Percentiles rank a stretch among this genome's conserved stretches.
phyloP scores from a whole-genome alignment of 257 asterid species.

The Ballota nigra region DNA sequence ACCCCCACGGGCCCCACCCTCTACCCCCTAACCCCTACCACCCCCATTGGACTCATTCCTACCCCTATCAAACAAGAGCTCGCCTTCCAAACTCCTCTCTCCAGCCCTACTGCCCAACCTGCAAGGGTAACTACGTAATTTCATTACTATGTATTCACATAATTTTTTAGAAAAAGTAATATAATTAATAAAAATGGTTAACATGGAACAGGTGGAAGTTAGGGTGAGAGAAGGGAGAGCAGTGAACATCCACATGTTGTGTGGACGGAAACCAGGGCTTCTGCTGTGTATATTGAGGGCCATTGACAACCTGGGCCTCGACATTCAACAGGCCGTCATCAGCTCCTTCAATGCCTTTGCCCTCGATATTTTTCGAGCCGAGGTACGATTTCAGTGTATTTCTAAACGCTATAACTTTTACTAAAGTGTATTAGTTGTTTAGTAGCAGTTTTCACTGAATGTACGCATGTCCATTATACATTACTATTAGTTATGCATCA shows the following conservation, averaged over 20 bases:
- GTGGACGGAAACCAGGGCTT: conserved; percentile 60
- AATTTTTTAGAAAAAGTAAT: neutral
- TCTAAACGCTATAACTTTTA: too few relatives aligned
- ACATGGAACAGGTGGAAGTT: conserved; percentile 66
- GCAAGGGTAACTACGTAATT: conserved; percentile 34
- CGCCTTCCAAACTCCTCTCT: conserved; percentile 57
- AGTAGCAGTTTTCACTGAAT: too few relatives aligned
- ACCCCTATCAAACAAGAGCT: conserved; percentile 64
- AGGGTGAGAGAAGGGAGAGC: conserved; percentile 66
- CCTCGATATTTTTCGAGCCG: conserved; percentile 68
- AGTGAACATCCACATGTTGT: conserved; percentile 68
- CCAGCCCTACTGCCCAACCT: conserved; percentile 72
- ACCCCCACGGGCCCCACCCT: conserved; percentile 35
- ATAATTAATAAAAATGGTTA: too few relatives aligned
- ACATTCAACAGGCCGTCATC: conserved; percentile 69
- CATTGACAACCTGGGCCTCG: conserved; percentile 63
- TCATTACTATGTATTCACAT: neutral
- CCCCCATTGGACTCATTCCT: conserved; percentile 39
- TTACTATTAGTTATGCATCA: too few relatives aligned
- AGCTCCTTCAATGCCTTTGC: conserved; percentile 78
- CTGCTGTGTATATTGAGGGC: conserved; percentile 61
- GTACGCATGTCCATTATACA: too few relatives aligned
- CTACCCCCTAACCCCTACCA: conserved; percentile 57
- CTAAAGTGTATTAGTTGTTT: too few relatives aligned
- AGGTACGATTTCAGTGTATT: conserved; percentile 30